These are phyloP conservation scores for Fusarium zealandicum DNA, from an alignment of 2,329 filamentous ascomycete species.

Conservation along the genomic window DNA sequence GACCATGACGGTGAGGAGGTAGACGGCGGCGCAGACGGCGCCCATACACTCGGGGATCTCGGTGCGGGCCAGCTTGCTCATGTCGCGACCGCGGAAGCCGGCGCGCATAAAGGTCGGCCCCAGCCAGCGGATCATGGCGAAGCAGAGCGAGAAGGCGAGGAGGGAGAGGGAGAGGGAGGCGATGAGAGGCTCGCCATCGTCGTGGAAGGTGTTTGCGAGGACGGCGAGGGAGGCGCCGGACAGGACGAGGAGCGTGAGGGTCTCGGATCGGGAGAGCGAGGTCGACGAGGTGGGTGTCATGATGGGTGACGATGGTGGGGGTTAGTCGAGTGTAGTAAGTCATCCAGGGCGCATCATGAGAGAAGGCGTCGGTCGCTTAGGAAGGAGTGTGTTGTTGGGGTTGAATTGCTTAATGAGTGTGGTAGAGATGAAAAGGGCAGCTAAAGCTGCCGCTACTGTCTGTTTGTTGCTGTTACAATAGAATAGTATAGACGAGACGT, in stretches of 20 bases:
- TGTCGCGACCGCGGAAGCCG: conserved; percentile 87
- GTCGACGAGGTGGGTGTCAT: conserved; percentile 44
- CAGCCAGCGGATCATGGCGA: conserved; percentile 90
- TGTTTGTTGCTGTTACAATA: background rate
- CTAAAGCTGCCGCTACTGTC: background rate
- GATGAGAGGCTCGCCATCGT: conserved; percentile 86
- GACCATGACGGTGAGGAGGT: conserved; percentile 84
- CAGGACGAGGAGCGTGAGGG: conserved; percentile 66
- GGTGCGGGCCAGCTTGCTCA: conserved; percentile 72
- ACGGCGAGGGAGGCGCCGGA: conserved; percentile 74
- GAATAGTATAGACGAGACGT: conserved; percentile 4
- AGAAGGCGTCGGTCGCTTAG: no score
- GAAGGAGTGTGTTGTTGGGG: background rate
- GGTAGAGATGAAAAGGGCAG: background rate
- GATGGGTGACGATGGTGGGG: conserved; percentile 24
- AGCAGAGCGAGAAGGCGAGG: conserved; percentile 82
- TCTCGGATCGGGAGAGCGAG: conserved; percentile 60
- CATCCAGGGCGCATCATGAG: conserved; percentile 23
- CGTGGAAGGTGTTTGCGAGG: conserved; percentile 80
- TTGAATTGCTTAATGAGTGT: background rate
- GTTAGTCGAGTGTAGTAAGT: no score
- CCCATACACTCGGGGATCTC: conserved; percentile 98
- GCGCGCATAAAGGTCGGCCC: conserved; percentile 87
- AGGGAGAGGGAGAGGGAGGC: conserved; percentile 88
- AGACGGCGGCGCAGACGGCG: conserved; percentile 89